These are phyloP conservation scores for Lotmaria passim DNA, from an alignment of 208 protist genomes.

Conservation along the genomic window DNA sequence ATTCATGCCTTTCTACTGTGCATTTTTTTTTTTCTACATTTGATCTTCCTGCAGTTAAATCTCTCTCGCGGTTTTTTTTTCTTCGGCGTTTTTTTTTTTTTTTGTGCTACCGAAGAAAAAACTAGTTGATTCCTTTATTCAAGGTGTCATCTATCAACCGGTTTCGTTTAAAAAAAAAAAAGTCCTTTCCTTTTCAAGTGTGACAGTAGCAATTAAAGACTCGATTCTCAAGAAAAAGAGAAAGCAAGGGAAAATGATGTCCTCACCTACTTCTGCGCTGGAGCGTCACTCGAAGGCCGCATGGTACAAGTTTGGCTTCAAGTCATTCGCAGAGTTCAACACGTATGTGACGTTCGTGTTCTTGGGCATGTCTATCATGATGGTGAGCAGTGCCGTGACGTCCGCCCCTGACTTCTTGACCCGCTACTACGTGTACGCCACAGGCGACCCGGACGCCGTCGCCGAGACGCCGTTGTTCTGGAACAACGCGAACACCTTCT, in stretches of 20 bases:
- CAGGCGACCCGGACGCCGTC: conserved; percentile 46
- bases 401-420: conserved; percentile 79
- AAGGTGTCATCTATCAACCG: neutral
- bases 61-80: neutral
- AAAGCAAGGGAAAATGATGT: conserved; percentile 11
- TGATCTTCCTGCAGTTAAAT: neutral
- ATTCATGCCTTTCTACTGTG: neutral
- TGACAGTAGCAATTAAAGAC: neutral
- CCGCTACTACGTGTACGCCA: conserved; percentile 79
- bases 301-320: conserved; percentile 59
- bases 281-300: conserved; percentile 3
- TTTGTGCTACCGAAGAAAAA: conserved; percentile 8
- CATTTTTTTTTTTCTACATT: conserved; percentile 27
- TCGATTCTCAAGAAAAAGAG: neutral
- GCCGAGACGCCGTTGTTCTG: conserved; percentile 58
- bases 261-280: neutral
- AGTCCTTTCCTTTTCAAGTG: neutral
- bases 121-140: neutral
- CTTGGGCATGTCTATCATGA: conserved; percentile 86
- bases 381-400: conserved; percentile 86
- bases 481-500: conserved; percentile 83
- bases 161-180: neutral
- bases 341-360: conserved; percentile 84
- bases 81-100: conserved; percentile 1
- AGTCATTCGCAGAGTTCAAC: conserved; percentile 64